These are phyloP conservation scores for Aristolochia contorta DNA, from an alignment of 164 flowering plant genomes.

Conservation along the genomic window DNA sequence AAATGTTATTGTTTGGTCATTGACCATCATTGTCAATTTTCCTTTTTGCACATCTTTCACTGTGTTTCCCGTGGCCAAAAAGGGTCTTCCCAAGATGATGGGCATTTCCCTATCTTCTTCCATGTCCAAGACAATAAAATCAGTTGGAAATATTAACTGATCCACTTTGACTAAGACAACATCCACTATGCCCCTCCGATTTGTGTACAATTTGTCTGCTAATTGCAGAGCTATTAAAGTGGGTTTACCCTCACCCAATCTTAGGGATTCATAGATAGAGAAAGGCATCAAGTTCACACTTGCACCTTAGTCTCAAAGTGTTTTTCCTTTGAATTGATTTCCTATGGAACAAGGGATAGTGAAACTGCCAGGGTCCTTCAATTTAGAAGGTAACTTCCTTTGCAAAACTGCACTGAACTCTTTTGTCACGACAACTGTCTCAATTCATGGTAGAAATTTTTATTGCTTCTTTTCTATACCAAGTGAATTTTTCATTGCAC, in stretches of 20 bases:
- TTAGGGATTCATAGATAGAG: too few relatives aligned
- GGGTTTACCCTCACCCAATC: neutral
- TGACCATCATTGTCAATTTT: neutral
- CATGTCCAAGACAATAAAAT: too few relatives aligned
- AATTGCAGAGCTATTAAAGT: neutral
- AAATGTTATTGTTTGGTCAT: too few relatives aligned
- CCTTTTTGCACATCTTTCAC: neutral
- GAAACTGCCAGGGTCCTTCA: too few relatives aligned
- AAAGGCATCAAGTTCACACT: neutral
- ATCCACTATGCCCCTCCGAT: neutral
- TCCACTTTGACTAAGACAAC: neutral
- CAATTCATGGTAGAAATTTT: too few relatives aligned
- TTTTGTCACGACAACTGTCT: too few relatives aligned
- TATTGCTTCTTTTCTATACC: too few relatives aligned
- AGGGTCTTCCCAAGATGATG: neutral
- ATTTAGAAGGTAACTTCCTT: too few relatives aligned
- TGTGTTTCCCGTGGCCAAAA: neutral
- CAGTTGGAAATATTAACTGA: neutral
- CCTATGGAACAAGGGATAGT: too few relatives aligned
- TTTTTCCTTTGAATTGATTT: neutral
- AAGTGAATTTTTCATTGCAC: too few relatives aligned
- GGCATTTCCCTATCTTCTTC: neutral
- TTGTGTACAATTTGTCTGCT: neutral
- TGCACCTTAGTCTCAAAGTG: neutral
- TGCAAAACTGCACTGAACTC: too few relatives aligned